phyloP scores from a whole-genome alignment of 768 basidiomycete species.

The Leccinum incarnatum region DNA sequence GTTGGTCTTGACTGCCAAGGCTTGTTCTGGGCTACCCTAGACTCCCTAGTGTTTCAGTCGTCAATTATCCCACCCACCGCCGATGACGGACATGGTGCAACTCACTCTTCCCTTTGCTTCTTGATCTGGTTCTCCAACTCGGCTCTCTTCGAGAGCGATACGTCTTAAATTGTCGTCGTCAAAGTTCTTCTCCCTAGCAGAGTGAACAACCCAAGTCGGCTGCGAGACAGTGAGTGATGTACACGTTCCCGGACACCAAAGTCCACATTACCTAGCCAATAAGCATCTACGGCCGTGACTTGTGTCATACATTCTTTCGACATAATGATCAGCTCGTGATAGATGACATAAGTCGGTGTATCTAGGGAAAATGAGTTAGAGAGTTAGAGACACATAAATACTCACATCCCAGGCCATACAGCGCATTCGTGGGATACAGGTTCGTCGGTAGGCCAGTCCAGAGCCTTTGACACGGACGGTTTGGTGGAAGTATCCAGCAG shows the following conservation, averaged over 20 bases:
- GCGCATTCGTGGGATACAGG: conserved; percentile 92
- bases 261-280: conserved; percentile 80
- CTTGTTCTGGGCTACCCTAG: conserved; percentile 65
- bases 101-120: conserved; percentile 66
- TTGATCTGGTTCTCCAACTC: conserved; percentile 94
- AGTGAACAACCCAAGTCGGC: conserved; percentile 97
- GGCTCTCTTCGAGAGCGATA: conserved; percentile 80
- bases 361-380: conserved; percentile 43
- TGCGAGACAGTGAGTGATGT: conserved; percentile 31
- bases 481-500: conserved; percentile 98
- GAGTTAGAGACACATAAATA: conserved; percentile 7
- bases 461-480: conserved; percentile 95
- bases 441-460: conserved; percentile 94
- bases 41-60: not conserved
- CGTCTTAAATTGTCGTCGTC: conserved; percentile 82
- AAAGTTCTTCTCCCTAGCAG: conserved; percentile 97
- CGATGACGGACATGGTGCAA: conserved; percentile 4
- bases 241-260: not conserved
- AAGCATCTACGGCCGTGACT: conserved; percentile 96
- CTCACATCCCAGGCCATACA: conserved; percentile 95
- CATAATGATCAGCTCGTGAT: conserved; percentile 93
- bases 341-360: conserved; percentile 94
- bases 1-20: conserved; percentile 50
- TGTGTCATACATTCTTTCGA: conserved; percentile 99
- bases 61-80: conserved; percentile 7